Base-by-base conservation (phyloP, 1,284 basidiomycete species). In the Puccinia triticina region DNA sequence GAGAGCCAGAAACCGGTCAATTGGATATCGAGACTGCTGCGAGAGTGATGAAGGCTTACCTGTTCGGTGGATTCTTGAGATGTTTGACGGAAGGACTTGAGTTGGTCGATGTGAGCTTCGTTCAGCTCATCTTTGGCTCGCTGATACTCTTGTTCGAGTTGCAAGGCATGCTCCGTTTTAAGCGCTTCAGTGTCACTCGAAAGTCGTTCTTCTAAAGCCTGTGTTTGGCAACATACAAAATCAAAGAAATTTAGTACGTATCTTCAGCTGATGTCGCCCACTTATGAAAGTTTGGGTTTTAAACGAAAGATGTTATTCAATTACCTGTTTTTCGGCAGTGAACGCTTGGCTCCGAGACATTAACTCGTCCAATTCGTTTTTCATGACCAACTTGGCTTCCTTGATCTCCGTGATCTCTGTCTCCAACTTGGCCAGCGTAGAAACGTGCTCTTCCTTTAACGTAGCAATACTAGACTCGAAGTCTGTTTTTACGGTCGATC, bases 121-220 rank as follows among this genome's bases (percentile, higher is more conserved):
- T 79, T 69, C 37, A 79, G 69, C n/a, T 79, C 77, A n/a, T 79
- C 77, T 72, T 69, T 66, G 10, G 77, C 77, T 34, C 77, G 77
- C 23, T 69, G 34, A 57, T 69, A 79, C 55, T 79, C 77, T 53
- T 69, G 48, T 26, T 71, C 32, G 12, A 79, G 46, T 59, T 79
- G 23, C 16, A 29, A 23, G 26, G 66, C 32, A 46, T 79, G 64
- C 66, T 79, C 77, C 32, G 46, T 32, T 55, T 79, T 69, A 32
- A 79, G 66, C 43, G 66, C 46, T 72, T 71, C 66, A 2, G 72
- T 40, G 48, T 79, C 61, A 26, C 66, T 55, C 29, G 50, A 55
- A 26, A 71, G 67, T 67, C 64, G 50, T 40, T 50, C 50, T 69
- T 79, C 77, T 26, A 69, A 40, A 23, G 64, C 77, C 77, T 40